These are phyloP conservation scores for Erodium moschatum DNA, from an alignment of 441 rosid genomes.

Conservation along the genomic window DNA sequence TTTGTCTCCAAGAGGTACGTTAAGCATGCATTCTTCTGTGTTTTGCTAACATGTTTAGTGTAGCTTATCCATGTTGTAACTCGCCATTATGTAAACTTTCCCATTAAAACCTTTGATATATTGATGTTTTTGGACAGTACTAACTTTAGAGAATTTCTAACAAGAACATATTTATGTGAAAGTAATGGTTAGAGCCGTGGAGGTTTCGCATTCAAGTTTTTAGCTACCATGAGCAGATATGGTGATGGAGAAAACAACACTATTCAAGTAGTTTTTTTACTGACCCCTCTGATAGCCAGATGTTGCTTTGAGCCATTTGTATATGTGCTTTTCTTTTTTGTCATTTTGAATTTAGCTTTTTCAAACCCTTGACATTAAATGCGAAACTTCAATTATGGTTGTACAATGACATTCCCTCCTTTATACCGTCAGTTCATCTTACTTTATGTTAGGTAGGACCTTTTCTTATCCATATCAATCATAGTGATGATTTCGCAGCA, in stretches of 20 bases:
- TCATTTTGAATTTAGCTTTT: neutral
- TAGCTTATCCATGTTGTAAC: neutral
- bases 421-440: neutral
- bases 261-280: neutral
- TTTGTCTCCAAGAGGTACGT: slow-evolving; percentile 94
- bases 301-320: neutral
- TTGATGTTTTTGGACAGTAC: neutral
- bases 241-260: neutral
- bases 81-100: neutral
- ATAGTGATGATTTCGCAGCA: neutral
- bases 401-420: neutral
- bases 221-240: neutral
- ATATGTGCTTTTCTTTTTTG: neutral
- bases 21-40: neutral
- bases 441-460: neutral
- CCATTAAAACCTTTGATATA: neutral
- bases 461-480: neutral
- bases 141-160: neutral
- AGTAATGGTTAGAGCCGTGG: neutral
- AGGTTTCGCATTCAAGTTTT: neutral
- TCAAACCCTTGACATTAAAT: neutral
- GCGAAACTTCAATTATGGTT: no score
- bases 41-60: neutral
- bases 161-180: no score
- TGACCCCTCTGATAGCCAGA: neutral